Base-by-base conservation (phyloP, 257 asterid genomes). In the Nicotiana otophora region DNA sequence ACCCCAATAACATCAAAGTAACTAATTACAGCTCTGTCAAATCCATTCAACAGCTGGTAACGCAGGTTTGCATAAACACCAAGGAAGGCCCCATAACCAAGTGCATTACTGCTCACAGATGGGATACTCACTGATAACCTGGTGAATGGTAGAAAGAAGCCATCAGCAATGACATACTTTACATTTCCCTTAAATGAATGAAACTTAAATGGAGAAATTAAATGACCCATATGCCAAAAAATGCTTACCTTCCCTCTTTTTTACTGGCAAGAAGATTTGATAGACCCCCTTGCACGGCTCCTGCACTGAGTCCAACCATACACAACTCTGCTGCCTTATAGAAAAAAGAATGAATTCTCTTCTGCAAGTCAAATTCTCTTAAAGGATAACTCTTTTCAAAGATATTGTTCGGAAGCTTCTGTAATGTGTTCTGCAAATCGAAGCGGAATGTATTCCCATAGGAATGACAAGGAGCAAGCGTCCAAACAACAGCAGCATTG, bases 391-490 rank as follows among this genome's bases (percentile, higher is more conserved):
- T 94, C 88, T 81, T 91, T 79, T 96, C 99, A 85, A 96, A 96
- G 20, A 96, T 87, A 89, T 96, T 94, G 85, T 96, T 96, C 1
- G 99, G 99, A 80, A 96, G 98, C 92, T 94, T 96, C 85, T 96
- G 99, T 83, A 96, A 87, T 15, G 99, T 96, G 85, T 96, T 96
- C 88, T 96, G 99, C 88, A 94, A 89, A 87, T 96, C 99, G 42
- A 86, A 93, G 54, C 86, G 98, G 92, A 94, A 96, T 82, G 99
- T 96, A 82, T 87, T 93, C 66, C 99, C 99, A 85, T 96, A 96
- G 60, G 99, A 96, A 68, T 97, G 99, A 67, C 98, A 93, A 57
- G 99, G 98, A 83, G 99, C 98, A 70, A 96, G 95, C 7, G 98
- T 90, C 99, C 99, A 96, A 72, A 96, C 92, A 17, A 89, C 96